phyloP scores from a whole-genome alignment of 2,329 filamentous ascomycete genomes.

The Calonectria pseudoreteaudii region DNA sequence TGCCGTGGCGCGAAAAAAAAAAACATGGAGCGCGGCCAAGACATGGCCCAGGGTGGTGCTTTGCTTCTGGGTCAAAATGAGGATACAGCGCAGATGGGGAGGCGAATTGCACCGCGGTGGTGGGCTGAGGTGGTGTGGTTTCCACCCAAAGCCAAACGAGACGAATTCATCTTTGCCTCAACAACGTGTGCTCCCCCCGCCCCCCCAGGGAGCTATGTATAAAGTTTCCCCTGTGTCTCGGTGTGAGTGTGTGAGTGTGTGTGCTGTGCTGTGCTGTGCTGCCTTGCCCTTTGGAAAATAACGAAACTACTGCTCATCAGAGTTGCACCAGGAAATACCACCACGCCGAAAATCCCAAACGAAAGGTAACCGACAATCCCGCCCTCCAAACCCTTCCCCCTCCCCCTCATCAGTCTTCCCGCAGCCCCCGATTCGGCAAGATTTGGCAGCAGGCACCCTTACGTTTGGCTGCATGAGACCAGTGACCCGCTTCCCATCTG shows the following conservation, averaged over 20 bases:
- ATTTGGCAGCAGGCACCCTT: neutral
- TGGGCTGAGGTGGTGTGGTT: slow-evolving; percentile 34
- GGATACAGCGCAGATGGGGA: neutral
- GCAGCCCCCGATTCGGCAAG: slow-evolving; percentile 1
- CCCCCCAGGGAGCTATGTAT: neutral
- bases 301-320: neutral
- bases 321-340: neutral
- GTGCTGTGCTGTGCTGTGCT: too few species aligned
- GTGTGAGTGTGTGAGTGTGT: neutral
- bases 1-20: neutral
- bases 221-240: neutral
- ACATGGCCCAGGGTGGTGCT: neutral
- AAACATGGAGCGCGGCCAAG: neutral
- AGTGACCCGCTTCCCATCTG: slow-evolving; percentile 7
- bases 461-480: slow-evolving; percentile 5
- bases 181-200: neutral
- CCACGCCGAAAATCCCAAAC: neutral
- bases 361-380: neutral
- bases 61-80: neutral
- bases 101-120: neutral
- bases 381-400: neutral
- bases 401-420: neutral
- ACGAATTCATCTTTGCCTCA: slow-evolving; percentile 14
- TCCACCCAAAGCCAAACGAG: slow-evolving; percentile 14
- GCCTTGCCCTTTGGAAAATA: neutral